Evolutionary conservation across 768 basidiomycete species (phyloP).

Genomic region (Scleroderma citrinum): DNA sequence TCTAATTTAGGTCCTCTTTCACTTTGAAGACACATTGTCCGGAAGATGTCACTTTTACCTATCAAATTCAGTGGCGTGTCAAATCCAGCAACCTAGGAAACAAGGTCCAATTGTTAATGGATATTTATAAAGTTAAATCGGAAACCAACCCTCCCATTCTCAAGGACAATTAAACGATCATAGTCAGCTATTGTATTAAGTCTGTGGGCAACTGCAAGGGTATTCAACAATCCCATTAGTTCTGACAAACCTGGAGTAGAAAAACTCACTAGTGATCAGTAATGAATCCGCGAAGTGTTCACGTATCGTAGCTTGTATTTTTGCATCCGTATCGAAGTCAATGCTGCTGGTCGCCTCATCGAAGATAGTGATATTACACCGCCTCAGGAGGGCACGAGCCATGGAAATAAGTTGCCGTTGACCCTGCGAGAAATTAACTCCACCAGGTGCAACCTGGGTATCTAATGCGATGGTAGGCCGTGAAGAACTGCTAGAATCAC

Average conservation of each 20-base stretch:
- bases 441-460: conserved; percentile 78
- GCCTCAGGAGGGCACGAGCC: conserved; percentile 72
- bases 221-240: background rate
- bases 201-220: conserved; percentile 53
- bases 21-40: conserved; percentile 66
- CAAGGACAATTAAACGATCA: conserved; percentile 73
- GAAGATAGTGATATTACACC: conserved; percentile 67
- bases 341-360: conserved; percentile 87
- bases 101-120: background rate
- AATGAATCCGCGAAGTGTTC: conserved; percentile 77
- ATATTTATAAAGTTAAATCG: conserved; percentile 16
- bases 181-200: conserved; percentile 78
- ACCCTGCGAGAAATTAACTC: conserved; percentile 89
- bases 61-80: conserved; percentile 71
- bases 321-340: conserved; percentile 82
- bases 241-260: background rate
- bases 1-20: conserved; percentile 60
- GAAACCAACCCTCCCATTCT: conserved; percentile 32
- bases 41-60: conserved; percentile 56
- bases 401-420: conserved; percentile 85
- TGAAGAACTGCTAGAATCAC: background rate
- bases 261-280: conserved; percentile 57
- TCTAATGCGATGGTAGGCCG: conserved; percentile 49
- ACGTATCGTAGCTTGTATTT: conserved; percentile 84
- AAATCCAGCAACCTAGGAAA: conserved; percentile 48